Conservation (phyloP, 2,329 filamentous ascomycete species). For the Penicillium decumbens region DNA sequence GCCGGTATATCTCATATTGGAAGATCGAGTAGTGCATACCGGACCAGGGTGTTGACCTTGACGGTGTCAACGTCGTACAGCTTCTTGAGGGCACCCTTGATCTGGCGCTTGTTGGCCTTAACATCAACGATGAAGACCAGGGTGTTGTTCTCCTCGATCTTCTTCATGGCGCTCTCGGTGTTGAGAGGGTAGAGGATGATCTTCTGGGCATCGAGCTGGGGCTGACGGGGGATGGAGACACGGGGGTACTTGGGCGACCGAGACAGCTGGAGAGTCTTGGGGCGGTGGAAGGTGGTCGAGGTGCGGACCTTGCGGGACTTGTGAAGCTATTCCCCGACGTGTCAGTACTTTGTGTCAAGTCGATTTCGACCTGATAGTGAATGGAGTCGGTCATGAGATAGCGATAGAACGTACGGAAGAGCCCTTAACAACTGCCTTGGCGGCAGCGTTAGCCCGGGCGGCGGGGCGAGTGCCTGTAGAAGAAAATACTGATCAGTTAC, state of each 20-base stretch:
- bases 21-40: constrained; percentile 50
- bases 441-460: constrained; percentile 79
- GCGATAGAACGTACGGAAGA: constrained; percentile 72
- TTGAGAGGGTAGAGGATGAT: constrained; percentile 97
- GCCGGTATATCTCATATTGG: not conserved
- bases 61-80: constrained; percentile 96
- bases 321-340: constrained; percentile 54
- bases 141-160: constrained; percentile 99
- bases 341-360: constrained; percentile 14
- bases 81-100: constrained; percentile 97
- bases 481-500: constrained; percentile 26
- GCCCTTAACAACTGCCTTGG: constrained; percentile 93
- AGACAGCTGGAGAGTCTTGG: constrained; percentile 91
- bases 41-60: constrained; percentile 99
- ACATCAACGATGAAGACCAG: constrained; percentile 95
- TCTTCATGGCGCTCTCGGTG: constrained; percentile 99
- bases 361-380: constrained; percentile 4
- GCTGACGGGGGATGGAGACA: constrained; percentile 84
- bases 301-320: constrained; percentile 91
- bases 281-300: constrained; percentile 93
- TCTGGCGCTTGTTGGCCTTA: constrained; percentile 99
- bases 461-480: constrained; percentile 55
- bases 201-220: constrained; percentile 95
- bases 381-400: not conserved
- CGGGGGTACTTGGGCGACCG: constrained; percentile 93